A percentile compares a stretch with the other conserved stretches of the same genome.
Conservation (phyloP, 306 rosid species). For the Mucuna pruriens region DNA sequence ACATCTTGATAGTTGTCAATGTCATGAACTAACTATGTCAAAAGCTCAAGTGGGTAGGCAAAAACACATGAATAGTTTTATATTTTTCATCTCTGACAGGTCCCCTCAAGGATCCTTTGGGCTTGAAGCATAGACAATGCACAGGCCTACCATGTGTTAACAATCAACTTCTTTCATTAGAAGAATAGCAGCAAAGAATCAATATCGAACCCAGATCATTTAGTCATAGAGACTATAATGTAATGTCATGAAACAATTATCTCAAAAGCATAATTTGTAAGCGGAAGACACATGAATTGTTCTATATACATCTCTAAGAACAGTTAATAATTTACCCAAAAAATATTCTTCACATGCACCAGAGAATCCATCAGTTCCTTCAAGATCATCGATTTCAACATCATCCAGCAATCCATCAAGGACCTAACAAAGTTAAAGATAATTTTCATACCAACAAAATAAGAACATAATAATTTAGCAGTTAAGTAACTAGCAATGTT, state of each 20-base stretch:
- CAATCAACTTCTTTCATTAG: neutral
- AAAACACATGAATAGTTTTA: neutral
- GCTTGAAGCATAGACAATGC: neutral
- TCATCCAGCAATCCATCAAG: constrained; percentile 91
- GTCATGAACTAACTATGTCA: neutral
- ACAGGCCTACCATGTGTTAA: neutral
- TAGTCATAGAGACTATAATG: neutral
- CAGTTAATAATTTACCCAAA: constrained; percentile 54
- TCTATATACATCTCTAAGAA: neutral
- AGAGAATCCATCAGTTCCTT: constrained; percentile 64
- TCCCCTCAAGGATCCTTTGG: neutral
- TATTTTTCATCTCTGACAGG: neutral
- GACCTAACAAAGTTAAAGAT: constrained; percentile 65
- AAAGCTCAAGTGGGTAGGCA: neutral
- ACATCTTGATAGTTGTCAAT: constrained; percentile 1
- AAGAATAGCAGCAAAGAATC: neutral
- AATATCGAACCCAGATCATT: neutral
- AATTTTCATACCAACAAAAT: constrained; percentile 28
- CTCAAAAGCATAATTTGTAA: neutral
- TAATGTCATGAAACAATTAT: neutral
- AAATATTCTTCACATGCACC: constrained; percentile 76
- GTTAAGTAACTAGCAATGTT: neutral
- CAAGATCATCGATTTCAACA: constrained; percentile 73
- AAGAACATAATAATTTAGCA: neutral
- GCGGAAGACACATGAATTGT: neutral